Evolutionary conservation across 768 basidiomycete genomes (phyloP).

Genomic region (Amanita thiersii): DNA sequence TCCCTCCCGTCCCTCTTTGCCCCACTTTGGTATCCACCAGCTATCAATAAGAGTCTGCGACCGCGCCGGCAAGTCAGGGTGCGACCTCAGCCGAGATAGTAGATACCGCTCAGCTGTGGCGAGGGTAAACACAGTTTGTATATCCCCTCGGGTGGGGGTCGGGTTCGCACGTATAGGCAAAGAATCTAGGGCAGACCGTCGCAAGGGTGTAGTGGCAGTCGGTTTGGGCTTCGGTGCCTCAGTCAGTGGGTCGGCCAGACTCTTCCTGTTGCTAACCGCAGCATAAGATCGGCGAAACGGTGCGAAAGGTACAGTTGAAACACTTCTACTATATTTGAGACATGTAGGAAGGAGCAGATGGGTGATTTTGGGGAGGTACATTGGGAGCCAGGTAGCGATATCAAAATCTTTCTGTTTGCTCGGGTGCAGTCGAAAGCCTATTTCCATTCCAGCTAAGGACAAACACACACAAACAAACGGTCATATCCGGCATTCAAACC

Average conservation of each 20-base stretch:
- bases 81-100: conserved; percentile 49
- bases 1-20: conserved; percentile 46
- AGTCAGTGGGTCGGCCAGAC: neutral
- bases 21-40: conserved; percentile 75
- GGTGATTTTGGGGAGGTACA: no score
- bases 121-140: conserved; percentile 73
- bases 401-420: no score
- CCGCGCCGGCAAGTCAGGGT: conserved; percentile 40
- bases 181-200: conserved; percentile 80
- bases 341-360: no score
- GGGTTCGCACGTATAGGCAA: conserved; percentile 81
- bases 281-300: no score
- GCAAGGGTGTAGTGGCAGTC: conserved; percentile 73
- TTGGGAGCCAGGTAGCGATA: no score
- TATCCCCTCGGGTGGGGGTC: conserved; percentile 76
- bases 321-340: no score
- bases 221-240: conserved; percentile 54
- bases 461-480: no score
- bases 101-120: conserved; percentile 83
- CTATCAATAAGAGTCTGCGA: conserved; percentile 64
- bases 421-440: no score
- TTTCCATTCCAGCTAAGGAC: no score
- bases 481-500: no score
- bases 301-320: no score
- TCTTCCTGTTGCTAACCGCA: no score